Evolutionary conservation across 176 grass and related monocot species (phyloP).

Genomic region (Oryza coarctata): DNA sequence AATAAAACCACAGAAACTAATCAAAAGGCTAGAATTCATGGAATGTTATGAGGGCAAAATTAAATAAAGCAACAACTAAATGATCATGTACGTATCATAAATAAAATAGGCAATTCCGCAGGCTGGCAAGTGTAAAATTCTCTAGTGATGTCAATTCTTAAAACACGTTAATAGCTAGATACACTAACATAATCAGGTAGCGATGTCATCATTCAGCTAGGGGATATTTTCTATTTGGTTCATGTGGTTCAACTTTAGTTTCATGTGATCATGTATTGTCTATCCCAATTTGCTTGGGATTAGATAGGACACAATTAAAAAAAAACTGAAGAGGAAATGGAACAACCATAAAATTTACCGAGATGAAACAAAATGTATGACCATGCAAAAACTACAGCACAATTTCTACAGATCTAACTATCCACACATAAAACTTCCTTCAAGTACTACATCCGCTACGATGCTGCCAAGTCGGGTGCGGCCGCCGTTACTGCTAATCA

Average conservation of each 20-base stretch:
- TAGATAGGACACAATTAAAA: not conserved
- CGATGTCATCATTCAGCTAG: not conserved
- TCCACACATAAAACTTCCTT: not conserved
- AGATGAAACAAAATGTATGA: not conserved
- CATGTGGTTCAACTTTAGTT: not conserved
- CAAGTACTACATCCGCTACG: not conserved
- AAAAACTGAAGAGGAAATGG: not conserved
- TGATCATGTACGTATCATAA: not conserved
- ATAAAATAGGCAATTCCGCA: not conserved
- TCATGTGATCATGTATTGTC: not conserved
- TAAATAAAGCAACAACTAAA: not conserved
- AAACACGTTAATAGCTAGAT: not conserved
- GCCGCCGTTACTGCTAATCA: not conserved
- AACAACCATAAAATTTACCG: not conserved
- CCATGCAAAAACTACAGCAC: not conserved
- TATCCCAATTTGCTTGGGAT: not conserved
- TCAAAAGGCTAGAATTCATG: not conserved
- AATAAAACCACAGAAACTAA: not conserved
- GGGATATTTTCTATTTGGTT: not conserved
- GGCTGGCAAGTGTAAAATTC: not conserved
- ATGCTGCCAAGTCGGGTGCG: not conserved
- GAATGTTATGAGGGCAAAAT: not conserved
- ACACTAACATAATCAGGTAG: not conserved
- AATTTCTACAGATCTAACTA: slow-evolving; percentile 16
- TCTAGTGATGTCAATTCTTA: not conserved